Base-by-base conservation (phyloP, 108 stramenopile genomes). In the Chaetoceros tenuissimus region DNA sequence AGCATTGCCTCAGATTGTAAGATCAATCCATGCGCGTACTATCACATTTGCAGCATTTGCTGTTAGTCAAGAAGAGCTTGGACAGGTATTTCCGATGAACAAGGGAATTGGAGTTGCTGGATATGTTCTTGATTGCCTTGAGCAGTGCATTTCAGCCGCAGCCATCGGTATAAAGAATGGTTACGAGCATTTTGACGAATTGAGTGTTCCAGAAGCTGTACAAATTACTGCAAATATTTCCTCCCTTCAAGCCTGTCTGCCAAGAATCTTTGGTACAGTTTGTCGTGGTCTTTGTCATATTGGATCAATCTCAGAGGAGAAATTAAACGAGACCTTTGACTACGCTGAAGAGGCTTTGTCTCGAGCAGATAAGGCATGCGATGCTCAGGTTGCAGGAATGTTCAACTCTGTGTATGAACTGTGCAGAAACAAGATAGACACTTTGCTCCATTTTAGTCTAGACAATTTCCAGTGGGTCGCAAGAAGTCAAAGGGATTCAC, bases 161-260 rank as follows among this genome's bases (percentile, higher is more conserved):
- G 87, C 92, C 16, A 82, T 89, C 1, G 87, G 81, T 8, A 87
- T 93, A 80, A 88, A 87, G 52, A 85, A 89, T 53, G 40, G 60
- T 1, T 84, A 85, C 48, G 78, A 79, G 57, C 72, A 72, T 43
- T 66, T 84, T 24, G 92, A 93, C 46, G 92, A 93, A 68, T 67
- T 77, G 26, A 78, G 79, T 27, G 81, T 93, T 25, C 85, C 89
- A 20, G 84, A 89, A 60, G 92, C 92, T 1, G 92, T 93, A 0
- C 92, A 93, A 62, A 82, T 83, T 29, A 89, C 82, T 61, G 92
- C 92, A 27, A 87, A 93, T 60, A 86, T 93, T 56, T 69, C 85
- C 30, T 87, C 92, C 1, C 47, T 93, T 17, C 85, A 93, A 67
- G 63, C 79, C 24, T 62, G 79, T 40, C 71, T 93, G 19, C 84